A percentile compares a stretch with the other conserved stretches of the same genome.
Evolutionary conservation across 768 basidiomycete species (phyloP).

Genomic region (Trametes elegans): DNA sequence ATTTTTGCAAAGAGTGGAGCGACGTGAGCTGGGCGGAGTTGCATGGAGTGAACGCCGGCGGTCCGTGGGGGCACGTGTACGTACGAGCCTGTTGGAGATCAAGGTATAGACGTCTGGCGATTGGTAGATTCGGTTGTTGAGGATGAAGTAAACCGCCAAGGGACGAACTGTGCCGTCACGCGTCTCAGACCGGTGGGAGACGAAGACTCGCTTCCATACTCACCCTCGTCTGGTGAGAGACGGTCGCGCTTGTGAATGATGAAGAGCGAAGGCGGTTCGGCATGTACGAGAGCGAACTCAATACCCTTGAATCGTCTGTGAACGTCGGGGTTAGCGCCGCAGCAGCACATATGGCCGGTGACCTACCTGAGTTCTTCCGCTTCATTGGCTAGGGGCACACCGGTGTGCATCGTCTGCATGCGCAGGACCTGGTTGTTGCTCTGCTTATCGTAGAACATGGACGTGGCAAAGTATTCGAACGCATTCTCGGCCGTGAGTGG

Average conservation of each 20-base stretch:
- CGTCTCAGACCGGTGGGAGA: constrained; percentile 1
- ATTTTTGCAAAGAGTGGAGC: constrained; percentile 68
- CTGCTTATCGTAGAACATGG: constrained; percentile 94
- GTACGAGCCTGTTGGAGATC: constrained; percentile 79
- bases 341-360: not conserved
- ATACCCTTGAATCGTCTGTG: constrained; percentile 80
- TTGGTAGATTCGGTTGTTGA: constrained; percentile 88
- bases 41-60: not conserved
- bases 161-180: constrained; percentile 54
- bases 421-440: constrained; percentile 90
- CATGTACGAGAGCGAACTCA: constrained; percentile 83
- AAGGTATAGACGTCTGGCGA: constrained; percentile 83
- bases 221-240: constrained; percentile 80
- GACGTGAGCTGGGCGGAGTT: constrained; percentile 55
- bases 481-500: constrained; percentile 75
- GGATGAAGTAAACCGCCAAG: constrained; percentile 81
- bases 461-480: constrained; percentile 86
- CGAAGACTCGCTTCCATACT: constrained; percentile 23
- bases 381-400: constrained; percentile 73
- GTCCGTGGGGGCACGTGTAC: constrained; percentile 19
- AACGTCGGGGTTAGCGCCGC: constrained; percentile 9
- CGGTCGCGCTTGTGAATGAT: constrained; percentile 89
- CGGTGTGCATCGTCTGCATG: constrained; percentile 91
- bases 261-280: constrained; percentile 78
- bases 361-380: constrained; percentile 82